Percentiles rank a stretch among this genome's conserved stretches.
phyloP scores from a whole-genome alignment of 2,329 filamentous ascomycete species.

The Aspergillus japonicus region DNA sequence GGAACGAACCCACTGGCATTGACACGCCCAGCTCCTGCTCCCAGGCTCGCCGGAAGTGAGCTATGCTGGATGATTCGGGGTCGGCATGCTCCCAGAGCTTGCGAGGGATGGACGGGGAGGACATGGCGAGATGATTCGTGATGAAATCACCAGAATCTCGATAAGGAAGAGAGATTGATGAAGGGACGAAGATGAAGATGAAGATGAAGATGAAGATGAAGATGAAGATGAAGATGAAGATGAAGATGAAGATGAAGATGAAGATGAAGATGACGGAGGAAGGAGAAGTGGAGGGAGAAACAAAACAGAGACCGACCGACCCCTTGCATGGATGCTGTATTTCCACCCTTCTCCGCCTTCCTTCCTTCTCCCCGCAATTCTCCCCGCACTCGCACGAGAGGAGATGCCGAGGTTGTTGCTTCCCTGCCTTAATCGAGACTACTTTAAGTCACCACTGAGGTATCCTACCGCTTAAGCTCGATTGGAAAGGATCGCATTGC shows the following conservation, averaged over 20 bases:
- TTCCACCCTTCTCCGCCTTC: too few relatives aligned
- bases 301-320: neutral
- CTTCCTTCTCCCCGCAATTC: too few relatives aligned
- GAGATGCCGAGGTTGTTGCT: too few relatives aligned
- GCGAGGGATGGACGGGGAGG: neutral
- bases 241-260: too few relatives aligned
- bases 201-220: neutral
- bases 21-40: neutral
- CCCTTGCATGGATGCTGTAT: neutral
- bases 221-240: neutral
- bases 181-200: neutral
- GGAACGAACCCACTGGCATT: neutral
- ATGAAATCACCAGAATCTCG: too few relatives aligned
- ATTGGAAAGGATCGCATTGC: too few relatives aligned
- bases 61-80: neutral
- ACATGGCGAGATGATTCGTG: neutral
- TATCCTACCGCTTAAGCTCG: too few relatives aligned
- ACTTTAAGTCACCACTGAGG: too few relatives aligned
- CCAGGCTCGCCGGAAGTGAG: neutral
- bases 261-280: neutral
- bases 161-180: too few relatives aligned
- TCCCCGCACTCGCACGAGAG: neutral
- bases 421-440: too few relatives aligned
- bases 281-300: neutral
- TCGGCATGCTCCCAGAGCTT: constrained; percentile 3